phyloP scores from a whole-genome alignment of 331 rosid species.

The Quercus tomentella region DNA sequence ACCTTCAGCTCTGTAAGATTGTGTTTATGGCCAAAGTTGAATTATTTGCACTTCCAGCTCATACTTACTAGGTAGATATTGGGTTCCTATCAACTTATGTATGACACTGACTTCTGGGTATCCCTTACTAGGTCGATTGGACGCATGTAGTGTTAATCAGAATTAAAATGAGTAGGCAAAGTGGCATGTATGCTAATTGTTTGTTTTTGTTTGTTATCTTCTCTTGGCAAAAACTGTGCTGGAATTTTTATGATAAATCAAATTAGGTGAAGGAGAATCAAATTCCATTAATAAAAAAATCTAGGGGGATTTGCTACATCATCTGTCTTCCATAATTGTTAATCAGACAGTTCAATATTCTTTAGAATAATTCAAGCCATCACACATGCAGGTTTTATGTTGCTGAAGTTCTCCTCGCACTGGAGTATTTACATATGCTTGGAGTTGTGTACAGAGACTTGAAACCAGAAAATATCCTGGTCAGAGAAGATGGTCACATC shows the following conservation, averaged over 20 bases:
- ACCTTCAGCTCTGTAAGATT: neutral
- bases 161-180: neutral
- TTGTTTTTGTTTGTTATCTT: neutral
- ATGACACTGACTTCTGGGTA: neutral
- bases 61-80: neutral
- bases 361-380: constrained; percentile 11
- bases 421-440: constrained; percentile 95
- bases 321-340: neutral
- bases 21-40: neutral
- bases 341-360: neutral
- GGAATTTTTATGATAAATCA: neutral
- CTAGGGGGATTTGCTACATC: neutral
- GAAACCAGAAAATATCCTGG: constrained; percentile 91
- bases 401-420: constrained; percentile 90
- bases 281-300: neutral
- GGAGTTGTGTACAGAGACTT: constrained; percentile 96
- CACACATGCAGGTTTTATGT: constrained; percentile 71
- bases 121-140: neutral
- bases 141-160: neutral
- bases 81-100: neutral
- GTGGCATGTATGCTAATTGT: neutral
- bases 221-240: neutral
- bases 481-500: constrained; percentile 96
- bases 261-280: neutral
- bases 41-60: neutral